A percentile compares a stretch with the other conserved stretches of the same genome.
phyloP scores from a whole-genome alignment of 148 eudicot genomes.

The Cornus suecica region DNA sequence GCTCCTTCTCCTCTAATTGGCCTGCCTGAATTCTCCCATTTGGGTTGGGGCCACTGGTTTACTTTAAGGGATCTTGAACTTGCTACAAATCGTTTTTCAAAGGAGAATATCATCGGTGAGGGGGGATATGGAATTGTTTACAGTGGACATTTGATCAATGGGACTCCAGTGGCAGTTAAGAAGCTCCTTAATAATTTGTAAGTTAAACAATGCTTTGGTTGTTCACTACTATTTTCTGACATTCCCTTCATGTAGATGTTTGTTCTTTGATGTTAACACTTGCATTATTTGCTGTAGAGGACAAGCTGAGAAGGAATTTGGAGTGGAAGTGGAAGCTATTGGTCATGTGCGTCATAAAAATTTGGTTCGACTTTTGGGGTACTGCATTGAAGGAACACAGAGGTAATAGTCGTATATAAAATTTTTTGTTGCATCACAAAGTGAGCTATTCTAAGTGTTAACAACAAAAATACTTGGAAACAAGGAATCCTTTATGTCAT shows the following conservation, averaged over 20 bases:
- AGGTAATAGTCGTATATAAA: slow-evolving; percentile 33
- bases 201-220: slow-evolving; percentile 20
- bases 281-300: slow-evolving; percentile 32
- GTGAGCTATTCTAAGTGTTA: neutral
- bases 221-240: slow-evolving; percentile 1
- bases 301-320: slow-evolving; percentile 72
- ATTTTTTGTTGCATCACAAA: neutral
- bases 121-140: slow-evolving; percentile 82
- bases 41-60: slow-evolving; percentile 89
- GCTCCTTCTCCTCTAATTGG: slow-evolving; percentile 72
- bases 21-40: slow-evolving; percentile 65
- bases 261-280: slow-evolving; percentile 10
- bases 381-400: slow-evolving; percentile 69
- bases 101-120: slow-evolving; percentile 72
- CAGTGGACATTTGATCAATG: slow-evolving; percentile 56
- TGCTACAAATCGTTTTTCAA: slow-evolving; percentile 60
- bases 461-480: neutral
- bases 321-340: slow-evolving; percentile 75
- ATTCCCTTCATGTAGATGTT: neutral
- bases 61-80: slow-evolving; percentile 69
- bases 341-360: slow-evolving; percentile 74
- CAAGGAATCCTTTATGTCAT: neutral
- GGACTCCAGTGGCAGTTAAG: slow-evolving; percentile 63
- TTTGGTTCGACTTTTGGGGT: slow-evolving; percentile 65
- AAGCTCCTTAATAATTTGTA: slow-evolving; percentile 64